Conservation (phyloP, 2,329 filamentous ascomycete species). For the Fusarium cyanostomum region DNA sequence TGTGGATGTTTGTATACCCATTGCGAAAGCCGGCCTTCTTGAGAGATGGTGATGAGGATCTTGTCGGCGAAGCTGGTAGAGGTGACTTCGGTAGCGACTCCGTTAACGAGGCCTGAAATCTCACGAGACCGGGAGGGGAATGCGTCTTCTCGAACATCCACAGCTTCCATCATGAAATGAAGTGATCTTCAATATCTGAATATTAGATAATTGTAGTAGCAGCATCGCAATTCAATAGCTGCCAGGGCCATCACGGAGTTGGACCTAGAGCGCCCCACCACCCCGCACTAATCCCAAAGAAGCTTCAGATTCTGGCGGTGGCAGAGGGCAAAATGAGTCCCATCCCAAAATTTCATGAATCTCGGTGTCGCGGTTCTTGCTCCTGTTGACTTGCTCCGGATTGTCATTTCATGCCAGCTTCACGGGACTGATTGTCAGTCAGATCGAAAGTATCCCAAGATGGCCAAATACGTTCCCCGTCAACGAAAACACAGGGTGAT, state of each 20-base stretch:
- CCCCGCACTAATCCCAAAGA: conserved; percentile 50
- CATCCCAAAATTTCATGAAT: conserved; percentile 49
- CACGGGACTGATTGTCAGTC: conserved; percentile 15
- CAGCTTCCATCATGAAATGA: conserved; percentile 50
- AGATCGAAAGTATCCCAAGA: conserved; percentile 38
- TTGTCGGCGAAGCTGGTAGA: conserved; percentile 85
- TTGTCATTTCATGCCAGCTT: conserved; percentile 21
- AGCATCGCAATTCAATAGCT: background rate
- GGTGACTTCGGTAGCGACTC: conserved; percentile 75
- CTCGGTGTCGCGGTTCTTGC: conserved; percentile 15
- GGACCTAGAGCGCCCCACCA: conserved; percentile 24
- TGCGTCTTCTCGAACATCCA: conserved; percentile 58
- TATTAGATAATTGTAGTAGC: conserved; percentile 5
- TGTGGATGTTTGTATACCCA: conserved; percentile 69
- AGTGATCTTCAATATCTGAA: conserved; percentile 17
- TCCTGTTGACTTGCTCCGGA: conserved; percentile 21
- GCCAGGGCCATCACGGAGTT: conserved; percentile 16
- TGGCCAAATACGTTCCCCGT: conserved; percentile 69
- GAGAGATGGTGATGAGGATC: conserved; percentile 88
- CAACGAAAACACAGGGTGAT: conserved; percentile 75
- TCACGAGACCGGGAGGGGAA: conserved; percentile 75
- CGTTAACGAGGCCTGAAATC: conserved; percentile 70
- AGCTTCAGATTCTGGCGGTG: conserved; percentile 49
- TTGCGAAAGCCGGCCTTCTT: conserved; percentile 85
- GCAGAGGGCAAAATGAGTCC: conserved; percentile 47